These are phyloP conservation scores for Moniliella sp. DNA, from an alignment of 1,284 basidiomycete species.

Conservation along the genomic window DNA sequence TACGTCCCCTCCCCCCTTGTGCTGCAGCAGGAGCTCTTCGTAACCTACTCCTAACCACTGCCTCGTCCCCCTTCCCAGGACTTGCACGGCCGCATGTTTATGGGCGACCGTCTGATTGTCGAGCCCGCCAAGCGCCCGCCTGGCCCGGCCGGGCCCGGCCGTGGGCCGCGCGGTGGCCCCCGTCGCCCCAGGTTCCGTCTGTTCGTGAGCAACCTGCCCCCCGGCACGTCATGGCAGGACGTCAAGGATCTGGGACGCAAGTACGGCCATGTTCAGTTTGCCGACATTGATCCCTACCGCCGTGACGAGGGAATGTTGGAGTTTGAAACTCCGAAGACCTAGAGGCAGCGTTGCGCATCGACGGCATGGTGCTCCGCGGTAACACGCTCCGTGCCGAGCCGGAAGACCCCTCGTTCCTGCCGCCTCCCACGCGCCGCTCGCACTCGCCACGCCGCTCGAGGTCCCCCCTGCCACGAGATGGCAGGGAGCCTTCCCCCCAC, in stretches of 20 bases:
- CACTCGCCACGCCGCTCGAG: not conserved
- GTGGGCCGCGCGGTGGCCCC: conserved; percentile 4
- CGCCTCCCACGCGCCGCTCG: not conserved
- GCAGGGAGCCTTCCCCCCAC: not conserved
- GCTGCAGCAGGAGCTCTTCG: not conserved
- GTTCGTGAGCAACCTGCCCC: conserved; percentile 48
- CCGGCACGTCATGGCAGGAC: conserved; percentile 84
- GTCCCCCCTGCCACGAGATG: not conserved
- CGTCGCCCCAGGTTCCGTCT: conserved; percentile 26
- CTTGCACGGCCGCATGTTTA: conserved; percentile 26
- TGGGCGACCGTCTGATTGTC: conserved; percentile 29
- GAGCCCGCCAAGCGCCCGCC: conserved; percentile 20
- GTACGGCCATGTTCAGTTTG: conserved; percentile 42
- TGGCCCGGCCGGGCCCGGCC: conserved; percentile 6
- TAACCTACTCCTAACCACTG: not conserved
- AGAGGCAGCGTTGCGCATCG: conserved; percentile 27
- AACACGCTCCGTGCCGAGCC: conserved; percentile 23
- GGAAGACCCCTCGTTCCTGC: not conserved
- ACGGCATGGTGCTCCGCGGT: conserved; percentile 28
- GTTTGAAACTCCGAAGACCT: conserved; percentile 30
- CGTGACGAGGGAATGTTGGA: conserved; percentile 30
- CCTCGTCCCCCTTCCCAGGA: conserved; percentile 4
- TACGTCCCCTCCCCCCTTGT: not conserved
- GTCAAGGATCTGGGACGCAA: conserved; percentile 88
- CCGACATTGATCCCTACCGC: conserved; percentile 24